Evolutionary conservation across 1,139 yeast species (phyloP).

Genomic region (Candida neerlandica): DNA sequence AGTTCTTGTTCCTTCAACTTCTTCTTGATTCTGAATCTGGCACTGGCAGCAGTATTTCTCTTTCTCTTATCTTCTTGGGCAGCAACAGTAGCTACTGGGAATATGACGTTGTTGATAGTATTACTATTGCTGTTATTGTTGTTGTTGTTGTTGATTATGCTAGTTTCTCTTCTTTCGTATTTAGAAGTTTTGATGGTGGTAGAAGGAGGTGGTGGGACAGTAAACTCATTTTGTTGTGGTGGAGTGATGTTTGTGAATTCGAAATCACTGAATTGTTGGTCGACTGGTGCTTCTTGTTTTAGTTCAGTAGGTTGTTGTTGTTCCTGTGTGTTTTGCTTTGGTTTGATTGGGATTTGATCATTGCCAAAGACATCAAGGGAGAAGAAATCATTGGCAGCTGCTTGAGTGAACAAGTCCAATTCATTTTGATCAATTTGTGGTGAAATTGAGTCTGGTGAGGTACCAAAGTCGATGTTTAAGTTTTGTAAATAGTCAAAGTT

Average conservation of each 20-base stretch:
- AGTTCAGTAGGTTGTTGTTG: conserved; percentile 1
- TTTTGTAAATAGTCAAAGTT: conserved; percentile 48
- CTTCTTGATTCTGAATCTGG: conserved; percentile 63
- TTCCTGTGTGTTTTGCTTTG: conserved; percentile 9
- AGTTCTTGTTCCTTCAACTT: conserved; percentile 61
- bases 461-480: conserved; percentile 38
- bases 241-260: conserved; percentile 2
- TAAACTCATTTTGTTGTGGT: conserved; percentile 1
- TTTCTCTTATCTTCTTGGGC: conserved; percentile 48
- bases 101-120: neutral
- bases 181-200: neutral
- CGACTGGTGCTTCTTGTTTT: conserved; percentile 11
- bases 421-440: conserved; percentile 33
- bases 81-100: conserved; percentile 12
- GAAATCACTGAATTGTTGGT: conserved; percentile 5
- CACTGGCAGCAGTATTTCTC: conserved; percentile 65
- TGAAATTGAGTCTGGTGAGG: conserved; percentile 19
- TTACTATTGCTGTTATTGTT: no score
- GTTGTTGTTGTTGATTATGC: no score
- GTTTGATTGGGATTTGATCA: conserved; percentile 23
- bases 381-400: conserved; percentile 40
- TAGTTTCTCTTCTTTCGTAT: neutral
- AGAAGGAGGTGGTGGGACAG: neutral
- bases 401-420: conserved; percentile 46
- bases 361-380: conserved; percentile 47